Conservation (phyloP, 768 basidiomycete species). For the Termitomyces sp. region DNA sequence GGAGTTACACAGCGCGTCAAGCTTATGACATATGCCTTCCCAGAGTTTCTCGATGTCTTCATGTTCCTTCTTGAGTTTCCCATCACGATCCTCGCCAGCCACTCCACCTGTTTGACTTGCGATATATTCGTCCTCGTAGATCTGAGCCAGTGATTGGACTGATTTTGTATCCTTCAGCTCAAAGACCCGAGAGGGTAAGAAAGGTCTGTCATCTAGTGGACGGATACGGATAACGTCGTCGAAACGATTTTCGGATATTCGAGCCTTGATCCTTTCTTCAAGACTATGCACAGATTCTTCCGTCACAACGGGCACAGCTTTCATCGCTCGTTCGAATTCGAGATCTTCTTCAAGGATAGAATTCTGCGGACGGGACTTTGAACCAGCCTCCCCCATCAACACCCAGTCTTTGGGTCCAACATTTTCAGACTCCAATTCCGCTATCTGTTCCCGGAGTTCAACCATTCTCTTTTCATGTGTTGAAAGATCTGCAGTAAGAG, state of each 20-base stretch:
- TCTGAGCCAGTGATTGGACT: conserved; percentile 84
- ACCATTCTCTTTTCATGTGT: conserved; percentile 77
- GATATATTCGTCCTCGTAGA: conserved; percentile 91
- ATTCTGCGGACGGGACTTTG: conserved; percentile 82
- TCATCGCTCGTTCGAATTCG: conserved; percentile 89
- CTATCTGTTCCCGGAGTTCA: conserved; percentile 72
- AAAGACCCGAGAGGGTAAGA: conserved; percentile 84
- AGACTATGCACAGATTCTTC: conserved; percentile 77
- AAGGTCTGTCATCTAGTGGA: conserved; percentile 76
- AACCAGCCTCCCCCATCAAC: conserved; percentile 83
- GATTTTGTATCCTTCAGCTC: conserved; percentile 90
- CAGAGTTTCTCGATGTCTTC: conserved; percentile 78
- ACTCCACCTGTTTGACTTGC: conserved; percentile 54
- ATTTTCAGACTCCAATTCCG: conserved; percentile 79
- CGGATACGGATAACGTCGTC: conserved; percentile 90
- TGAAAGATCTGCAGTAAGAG: conserved; percentile 48
- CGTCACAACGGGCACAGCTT: conserved; percentile 83
- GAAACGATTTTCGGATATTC: conserved; percentile 80
- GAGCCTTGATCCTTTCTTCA: conserved; percentile 86
- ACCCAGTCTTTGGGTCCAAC: conserved; percentile 90
- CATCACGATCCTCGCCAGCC: conserved; percentile 73
- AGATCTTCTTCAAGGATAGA: conserved; percentile 90
- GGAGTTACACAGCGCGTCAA: conserved; percentile 92
- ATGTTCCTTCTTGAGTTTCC: conserved; percentile 84
- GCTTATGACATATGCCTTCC: conserved; percentile 80